Evolutionary conservation across 2,329 filamentous ascomycete genomes (phyloP), one percentile per base, ranked within the genome.

Genomic region (Claviceps africana): DNA sequence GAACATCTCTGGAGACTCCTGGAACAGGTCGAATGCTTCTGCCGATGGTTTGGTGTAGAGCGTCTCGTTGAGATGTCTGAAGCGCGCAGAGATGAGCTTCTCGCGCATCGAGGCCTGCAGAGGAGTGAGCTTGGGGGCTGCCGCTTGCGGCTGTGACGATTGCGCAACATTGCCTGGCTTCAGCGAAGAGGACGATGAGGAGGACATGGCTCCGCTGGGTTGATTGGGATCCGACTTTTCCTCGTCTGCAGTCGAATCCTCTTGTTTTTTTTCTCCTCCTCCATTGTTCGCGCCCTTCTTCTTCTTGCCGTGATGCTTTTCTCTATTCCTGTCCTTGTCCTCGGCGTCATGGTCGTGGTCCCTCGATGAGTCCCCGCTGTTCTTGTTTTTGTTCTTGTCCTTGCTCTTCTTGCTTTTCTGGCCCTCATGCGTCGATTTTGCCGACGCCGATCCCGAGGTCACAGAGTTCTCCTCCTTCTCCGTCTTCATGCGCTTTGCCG

Each of bases 61-160:
- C 0, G 88, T 91, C 72, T 98, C 86, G 68, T 98, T 98, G 56
- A 98, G 82, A 69, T 97, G 89, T 57, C 93, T 88, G 78, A 98
- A 98, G 54, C 93, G 89, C 1, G 93, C 90, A 10, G 90, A 94
- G 56, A 95, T 78, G 56, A 98, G 82, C 73, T 98, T 98, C 64
- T 89, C 85, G 56, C 88, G 84, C 93, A 98, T 98, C 3, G 88
- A 83, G 52, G 85, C 82, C 74, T 98, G 93, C 53, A 98, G 82
- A 3, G 93, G 89, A 1, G 93, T 98, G 62, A 98, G 80, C 60
- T 86, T 88, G 56, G 68, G 64, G 30, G 70, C 64, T 37, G 44
- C n/a, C 5, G 44, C 9, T 2, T 28, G 25, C 40, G 73, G 67
- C 8, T 69, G 67, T 40, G 70, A 69, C 53, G 64, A 59, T 50